Conservation (phyloP, 148 eudicot species). For the Dianthus caryophyllus region DNA sequence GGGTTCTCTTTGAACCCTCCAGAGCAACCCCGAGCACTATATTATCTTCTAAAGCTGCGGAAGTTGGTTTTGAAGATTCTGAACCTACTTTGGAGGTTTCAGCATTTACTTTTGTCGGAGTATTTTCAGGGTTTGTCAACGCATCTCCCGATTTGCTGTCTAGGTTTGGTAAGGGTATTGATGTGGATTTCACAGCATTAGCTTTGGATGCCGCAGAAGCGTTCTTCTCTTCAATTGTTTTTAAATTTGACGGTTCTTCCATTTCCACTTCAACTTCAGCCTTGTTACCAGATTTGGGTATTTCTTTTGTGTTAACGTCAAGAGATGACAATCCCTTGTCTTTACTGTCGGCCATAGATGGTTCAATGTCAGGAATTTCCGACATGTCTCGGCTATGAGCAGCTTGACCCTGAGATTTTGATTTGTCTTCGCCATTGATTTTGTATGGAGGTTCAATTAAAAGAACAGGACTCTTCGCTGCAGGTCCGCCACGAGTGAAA, state of each 20-base stretch:
- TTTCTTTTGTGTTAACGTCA: slow-evolving; percentile 39
- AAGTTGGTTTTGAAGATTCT: slow-evolving; percentile 33
- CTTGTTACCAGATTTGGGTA: slow-evolving; percentile 29
- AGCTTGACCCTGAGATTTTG: slow-evolving; percentile 51
- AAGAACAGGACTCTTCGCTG: slow-evolving; percentile 54
- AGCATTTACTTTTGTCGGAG: slow-evolving; percentile 1
- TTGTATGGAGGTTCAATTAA: slow-evolving; percentile 74
- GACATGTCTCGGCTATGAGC: slow-evolving; percentile 39
- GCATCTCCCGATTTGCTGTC: slow-evolving; percentile 18
- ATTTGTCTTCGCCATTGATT: slow-evolving; percentile 72
- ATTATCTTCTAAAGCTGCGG: slow-evolving; percentile 67
- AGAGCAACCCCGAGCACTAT: slow-evolving; percentile 91
- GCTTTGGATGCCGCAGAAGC: slow-evolving; percentile 27
- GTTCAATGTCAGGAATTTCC: slow-evolving; percentile 24
- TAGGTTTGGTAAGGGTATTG: slow-evolving; percentile 22
- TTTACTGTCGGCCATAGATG: no score
- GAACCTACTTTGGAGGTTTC: slow-evolving; percentile 26
- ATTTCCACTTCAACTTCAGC: slow-evolving; percentile 29
- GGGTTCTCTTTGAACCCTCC: slow-evolving; percentile 92
- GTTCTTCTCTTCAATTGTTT: slow-evolving; percentile 24
- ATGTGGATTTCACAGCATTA: slow-evolving; percentile 15
- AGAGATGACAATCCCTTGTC: slow-evolving; percentile 12
- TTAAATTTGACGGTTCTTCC: slow-evolving; percentile 32
- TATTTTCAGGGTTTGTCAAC: slow-evolving; percentile 7
- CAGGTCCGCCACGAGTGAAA: slow-evolving; percentile 42